Evolutionary conservation across 495 filamentous ascomycete genomes (phyloP), one percentile per base, ranked within the genome.

Genomic region (Emericellopsis terricola): DNA sequence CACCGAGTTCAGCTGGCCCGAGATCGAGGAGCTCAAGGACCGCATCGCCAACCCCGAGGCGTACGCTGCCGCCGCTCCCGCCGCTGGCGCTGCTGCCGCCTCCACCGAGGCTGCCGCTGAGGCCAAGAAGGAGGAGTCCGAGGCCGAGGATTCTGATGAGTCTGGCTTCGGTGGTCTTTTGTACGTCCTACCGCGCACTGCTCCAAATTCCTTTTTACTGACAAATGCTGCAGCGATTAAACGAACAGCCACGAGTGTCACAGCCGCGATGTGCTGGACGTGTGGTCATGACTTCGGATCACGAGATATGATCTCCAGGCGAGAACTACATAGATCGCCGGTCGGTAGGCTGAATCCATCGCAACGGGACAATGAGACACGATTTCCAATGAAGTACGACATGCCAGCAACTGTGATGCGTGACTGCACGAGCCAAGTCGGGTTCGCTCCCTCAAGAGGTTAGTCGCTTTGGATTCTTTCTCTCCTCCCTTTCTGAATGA

Each of bases 1-100:
- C 59, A 94, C 83, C 39, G 89, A 93, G 39, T 78, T 76, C 70
- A 79, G 76, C 64, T 99, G 87, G 89, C 74, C 84, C 42, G 81
- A 81, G 57, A 94, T 99, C 60, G 78, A 84, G 46, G 71, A 89
- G 60, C 79, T 97, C 61, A 96, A 94, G 77, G 91, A 96, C 62
- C 81, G 89, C 51, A 94, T 96, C 52, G 82, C 82, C 61, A 96
- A 97, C 71, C 89, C 89, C 41, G 89, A 94, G 35, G 83, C 82
- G 27, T 96, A 92, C 54, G 86, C 81, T 43, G 49, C 78, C 35
- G 60, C 84, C 52, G 85, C 74, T 43, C 83, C 84, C 19, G 70
- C 56, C 35, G 81, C 72, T 40, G 60, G 60, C 31, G 62, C 69
- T 31, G 55, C 61, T 20, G 47, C 51, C 26, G 51, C 60, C 32